Percentiles rank a stretch among this genome's conserved stretches.
Conservation (phyloP, 208 protist genomes). For the Acanthamoeba culbertsoni region DNA sequence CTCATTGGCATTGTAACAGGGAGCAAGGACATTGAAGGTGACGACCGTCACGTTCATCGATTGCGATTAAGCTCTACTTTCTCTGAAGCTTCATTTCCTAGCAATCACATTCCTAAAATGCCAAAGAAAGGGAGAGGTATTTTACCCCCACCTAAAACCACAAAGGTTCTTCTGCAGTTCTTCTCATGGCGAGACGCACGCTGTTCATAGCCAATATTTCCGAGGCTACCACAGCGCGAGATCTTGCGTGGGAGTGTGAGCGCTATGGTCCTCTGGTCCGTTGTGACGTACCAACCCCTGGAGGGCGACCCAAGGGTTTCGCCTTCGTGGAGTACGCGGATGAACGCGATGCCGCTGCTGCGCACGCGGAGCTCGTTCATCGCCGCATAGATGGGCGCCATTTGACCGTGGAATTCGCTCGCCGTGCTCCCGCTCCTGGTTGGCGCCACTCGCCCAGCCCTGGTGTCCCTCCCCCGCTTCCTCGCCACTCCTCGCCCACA, state of each 20-base stretch:
- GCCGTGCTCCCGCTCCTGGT: neutral
- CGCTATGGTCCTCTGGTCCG: conserved; percentile 41
- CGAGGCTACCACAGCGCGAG: neutral
- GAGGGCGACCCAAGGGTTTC: neutral
- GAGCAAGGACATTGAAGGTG: conserved; percentile 50
- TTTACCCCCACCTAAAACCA: neutral
- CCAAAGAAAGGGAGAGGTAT: neutral
- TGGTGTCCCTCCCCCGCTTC: neutral
- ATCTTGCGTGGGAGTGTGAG: conserved; percentile 51
- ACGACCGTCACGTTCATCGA: neutral
- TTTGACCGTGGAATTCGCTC: conserved; percentile 13
- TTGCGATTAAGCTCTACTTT: neutral
- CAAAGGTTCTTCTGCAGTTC: neutral
- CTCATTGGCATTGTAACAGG: conserved; percentile 1
- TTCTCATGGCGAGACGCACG: conserved; percentile 4
- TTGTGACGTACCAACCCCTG: conserved; percentile 30
- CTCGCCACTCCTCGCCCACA: neutral
- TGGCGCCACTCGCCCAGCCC: neutral
- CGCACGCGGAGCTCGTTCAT: neutral
- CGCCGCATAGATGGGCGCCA: neutral
- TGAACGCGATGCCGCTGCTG: conserved; percentile 20
- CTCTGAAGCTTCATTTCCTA: no score
- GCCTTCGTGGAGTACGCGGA: conserved; percentile 37
- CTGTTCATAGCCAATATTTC: conserved; percentile 36
- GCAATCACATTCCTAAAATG: neutral